Percentiles rank a stretch among this genome's conserved stretches.
phyloP scores from a whole-genome alignment of 257 asterid species.

The Solanum neorickii region DNA sequence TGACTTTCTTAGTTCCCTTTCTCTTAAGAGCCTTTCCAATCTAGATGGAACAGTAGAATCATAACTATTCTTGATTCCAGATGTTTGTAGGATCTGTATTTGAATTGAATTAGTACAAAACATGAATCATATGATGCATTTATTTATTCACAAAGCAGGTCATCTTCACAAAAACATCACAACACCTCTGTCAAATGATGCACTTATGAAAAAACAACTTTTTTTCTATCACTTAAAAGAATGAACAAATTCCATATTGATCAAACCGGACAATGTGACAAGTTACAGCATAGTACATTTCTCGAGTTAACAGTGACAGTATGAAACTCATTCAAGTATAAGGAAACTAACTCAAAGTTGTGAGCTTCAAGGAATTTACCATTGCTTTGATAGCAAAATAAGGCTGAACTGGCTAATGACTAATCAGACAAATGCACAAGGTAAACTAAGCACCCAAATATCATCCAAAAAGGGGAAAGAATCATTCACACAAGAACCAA shows the following conservation, averaged over 20 bases:
- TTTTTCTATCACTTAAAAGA: not conserved
- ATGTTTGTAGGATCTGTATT: conserved; percentile 14
- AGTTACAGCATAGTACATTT: not conserved
- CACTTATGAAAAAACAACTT: not conserved
- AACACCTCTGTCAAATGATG: not conserved
- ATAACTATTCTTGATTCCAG: conserved; percentile 20
- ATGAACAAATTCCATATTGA: not conserved
- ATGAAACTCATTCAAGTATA: not conserved
- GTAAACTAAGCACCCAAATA: not conserved
- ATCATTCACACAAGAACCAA: not conserved
- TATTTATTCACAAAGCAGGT: not conserved
- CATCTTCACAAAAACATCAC: not conserved
- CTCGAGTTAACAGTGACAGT: not conserved
- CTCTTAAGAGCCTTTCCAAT: conserved; percentile 65
- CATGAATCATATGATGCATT: not conserved
- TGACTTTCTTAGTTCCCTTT: conserved; percentile 56
- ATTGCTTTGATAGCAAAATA: not conserved
- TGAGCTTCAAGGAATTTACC: not conserved
- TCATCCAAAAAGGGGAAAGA: not conserved
- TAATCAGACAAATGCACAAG: not conserved
- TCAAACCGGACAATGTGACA: not conserved
- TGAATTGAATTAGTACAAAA: not conserved
- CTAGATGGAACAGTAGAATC: conserved; percentile 39
- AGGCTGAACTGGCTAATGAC: not conserved
- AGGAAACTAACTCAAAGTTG: not conserved